Conservation (phyloP, 768 basidiomycete species). For the Gelatoporia subvermispora region DNA sequence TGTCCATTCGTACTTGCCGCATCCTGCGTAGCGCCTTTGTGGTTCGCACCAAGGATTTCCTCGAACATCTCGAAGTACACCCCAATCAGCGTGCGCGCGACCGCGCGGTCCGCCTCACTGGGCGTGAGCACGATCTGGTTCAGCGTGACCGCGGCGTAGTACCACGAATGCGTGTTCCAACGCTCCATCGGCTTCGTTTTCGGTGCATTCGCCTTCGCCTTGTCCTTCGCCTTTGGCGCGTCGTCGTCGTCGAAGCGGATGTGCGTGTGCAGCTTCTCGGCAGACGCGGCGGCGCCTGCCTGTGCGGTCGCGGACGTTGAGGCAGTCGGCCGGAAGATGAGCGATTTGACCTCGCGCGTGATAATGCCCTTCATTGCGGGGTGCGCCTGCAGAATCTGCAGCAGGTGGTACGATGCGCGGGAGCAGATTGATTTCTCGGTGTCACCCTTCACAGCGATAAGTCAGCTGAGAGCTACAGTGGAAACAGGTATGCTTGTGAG, state of each 20-base stretch:
- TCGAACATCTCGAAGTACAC: conserved; percentile 94
- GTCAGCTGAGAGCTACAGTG: background rate
- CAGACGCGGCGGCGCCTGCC: conserved; percentile 16
- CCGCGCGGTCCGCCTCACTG: conserved; percentile 58
- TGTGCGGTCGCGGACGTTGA: conserved; percentile 30
- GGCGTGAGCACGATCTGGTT: conserved; percentile 81
- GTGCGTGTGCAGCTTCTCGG: conserved; percentile 33
- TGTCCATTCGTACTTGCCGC: conserved; percentile 30
- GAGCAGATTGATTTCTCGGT: conserved; percentile 84
- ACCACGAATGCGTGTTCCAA: conserved; percentile 71
- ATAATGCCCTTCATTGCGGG: conserved; percentile 90
- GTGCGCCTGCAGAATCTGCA: conserved; percentile 85
- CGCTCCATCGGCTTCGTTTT: conserved; percentile 32
- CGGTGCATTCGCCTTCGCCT: conserved; percentile 6
- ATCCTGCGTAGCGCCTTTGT: conserved; percentile 13
- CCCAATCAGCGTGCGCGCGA: conserved; percentile 76
- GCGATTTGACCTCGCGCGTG: conserved; percentile 77
- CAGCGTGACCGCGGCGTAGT: conserved; percentile 91
- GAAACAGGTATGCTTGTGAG: background rate
- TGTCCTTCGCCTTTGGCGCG: conserved; percentile 15
- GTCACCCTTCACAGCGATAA: conserved; percentile 61
- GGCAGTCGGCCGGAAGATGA: conserved; percentile 64
- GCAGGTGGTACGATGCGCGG: conserved; percentile 82
- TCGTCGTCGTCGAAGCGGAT: conserved; percentile 46
- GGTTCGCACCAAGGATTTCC: conserved; percentile 70